These are phyloP conservation scores for Blastocystis sp. DNA, from an alignment of 352 stramenopile genomes.

Conservation along the genomic window DNA sequence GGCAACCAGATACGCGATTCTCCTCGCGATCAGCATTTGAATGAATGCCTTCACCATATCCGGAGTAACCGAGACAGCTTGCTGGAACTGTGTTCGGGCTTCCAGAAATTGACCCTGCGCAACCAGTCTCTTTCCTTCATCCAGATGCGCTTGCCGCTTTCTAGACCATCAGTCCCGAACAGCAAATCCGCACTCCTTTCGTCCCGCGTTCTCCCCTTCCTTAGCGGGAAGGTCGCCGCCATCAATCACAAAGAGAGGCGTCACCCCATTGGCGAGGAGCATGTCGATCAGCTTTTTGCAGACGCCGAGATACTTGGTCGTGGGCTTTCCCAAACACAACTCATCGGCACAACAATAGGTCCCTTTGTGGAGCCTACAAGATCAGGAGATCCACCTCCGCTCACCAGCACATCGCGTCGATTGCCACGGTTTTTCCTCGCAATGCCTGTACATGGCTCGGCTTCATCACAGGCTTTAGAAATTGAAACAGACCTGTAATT, in stretches of 20 bases:
- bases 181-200: not conserved
- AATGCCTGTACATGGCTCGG: conserved; percentile 70
- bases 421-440: conserved; percentile 41
- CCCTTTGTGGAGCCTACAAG: conserved; percentile 73
- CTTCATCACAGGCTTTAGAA: conserved; percentile 69
- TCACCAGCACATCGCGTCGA: conserved; percentile 57
- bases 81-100: conserved; percentile 60
- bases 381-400: not conserved
- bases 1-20: conserved; percentile 67
- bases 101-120: conserved; percentile 58
- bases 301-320: conserved; percentile 68
- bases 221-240: conserved; percentile 77
- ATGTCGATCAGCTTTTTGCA: conserved; percentile 63
- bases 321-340: conserved; percentile 66
- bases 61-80: conserved; percentile 62
- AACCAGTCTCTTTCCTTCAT: conserved; percentile 59
- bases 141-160: not conserved
- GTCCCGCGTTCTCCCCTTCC: conserved; percentile 59
- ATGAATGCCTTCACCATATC: conserved; percentile 58
- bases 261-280: conserved; percentile 71
- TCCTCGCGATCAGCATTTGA: not conserved
- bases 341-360: conserved; percentile 76
- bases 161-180: not conserved
- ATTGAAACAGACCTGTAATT: conserved; percentile 65
- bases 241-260: conserved; percentile 81